Base-by-base conservation (phyloP, 441 rosid genomes). In the Isatis lusitanica region DNA sequence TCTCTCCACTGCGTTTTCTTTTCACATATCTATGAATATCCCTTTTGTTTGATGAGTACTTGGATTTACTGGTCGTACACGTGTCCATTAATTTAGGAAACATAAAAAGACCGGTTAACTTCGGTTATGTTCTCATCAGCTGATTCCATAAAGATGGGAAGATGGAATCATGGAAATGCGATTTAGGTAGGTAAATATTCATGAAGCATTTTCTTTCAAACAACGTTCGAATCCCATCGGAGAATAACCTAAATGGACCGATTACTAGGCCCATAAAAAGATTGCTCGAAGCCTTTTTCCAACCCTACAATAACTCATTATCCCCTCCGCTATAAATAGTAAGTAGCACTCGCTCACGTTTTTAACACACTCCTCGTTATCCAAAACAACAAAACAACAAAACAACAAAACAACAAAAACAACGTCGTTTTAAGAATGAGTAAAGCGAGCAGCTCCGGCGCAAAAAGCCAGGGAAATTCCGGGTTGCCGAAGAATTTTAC, bases 391-490 rank as follows among this genome's bases (percentile, higher is more conserved):
- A 10, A 35, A 36, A 38, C n/a, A n/a, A n/a, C n/a, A n/a, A n/a
- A n/a, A n/a, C n/a, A n/a, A n/a, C 33, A 39, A 60, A 59, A 38
- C 30, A 59, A 8, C 21, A 10, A 35, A 36, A 38, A 36, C 63
- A 36, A 6, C 64, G 46, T 36, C 64, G 46, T 59, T 59, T 59
- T 12, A 53, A 21, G 47, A 8, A 61, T 61, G 50, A 40, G 66
- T 13, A 13, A 13, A 38, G 3, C 50, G 13, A 17, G 50, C 6
- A 61, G 66, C 66, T 21, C 50, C 66, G 9, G 7, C 66, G 36
- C 0, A 12, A 60, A 12, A 17, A 38, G 6, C 60, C 39, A 30
- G 12, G 39, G 39, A 30, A 24, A 8, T 8, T 51, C 57, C 33
- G 39, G 17, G 6, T 3, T 15, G 7, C 61, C 61, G 61, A 57